Percentiles rank a stretch among this genome's conserved stretches.
These are phyloP conservation scores for Brassica rapa DNA, from an alignment of 345 rosid genomes.

Conservation along the genomic window DNA sequence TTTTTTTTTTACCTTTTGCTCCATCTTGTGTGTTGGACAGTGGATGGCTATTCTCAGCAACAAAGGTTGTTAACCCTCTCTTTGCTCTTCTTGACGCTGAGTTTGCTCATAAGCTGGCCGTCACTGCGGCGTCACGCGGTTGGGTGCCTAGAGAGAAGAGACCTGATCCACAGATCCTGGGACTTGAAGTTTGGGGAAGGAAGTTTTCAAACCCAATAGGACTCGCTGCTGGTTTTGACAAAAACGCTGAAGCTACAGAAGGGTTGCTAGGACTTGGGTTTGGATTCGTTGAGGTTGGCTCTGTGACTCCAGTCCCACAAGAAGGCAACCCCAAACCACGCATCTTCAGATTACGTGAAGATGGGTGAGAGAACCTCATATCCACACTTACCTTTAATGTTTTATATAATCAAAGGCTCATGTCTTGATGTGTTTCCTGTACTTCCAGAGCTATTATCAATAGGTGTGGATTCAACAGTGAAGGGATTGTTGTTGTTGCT, in stretches of 20 bases:
- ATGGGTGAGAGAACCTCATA: constrained; percentile 56
- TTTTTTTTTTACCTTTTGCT: neutral
- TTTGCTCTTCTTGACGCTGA: constrained; percentile 96
- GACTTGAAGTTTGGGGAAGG: constrained; percentile 94
- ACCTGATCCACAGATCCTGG: constrained; percentile 72
- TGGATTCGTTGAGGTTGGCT: constrained; percentile 97
- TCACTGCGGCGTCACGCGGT: constrained; percentile 89
- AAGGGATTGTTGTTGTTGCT: constrained; percentile 95
- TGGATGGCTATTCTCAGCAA: constrained; percentile 93
- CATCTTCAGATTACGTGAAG: constrained; percentile 77
- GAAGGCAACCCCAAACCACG: constrained; percentile 96
- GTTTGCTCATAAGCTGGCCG: constrained; percentile 84
- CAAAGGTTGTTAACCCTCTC: constrained; percentile 90
- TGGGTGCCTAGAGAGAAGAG: constrained; percentile 99
- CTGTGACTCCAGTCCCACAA: constrained; percentile 95
- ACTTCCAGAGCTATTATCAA: constrained; percentile 84
- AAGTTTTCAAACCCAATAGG: constrained; percentile 95
- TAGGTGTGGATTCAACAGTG: constrained; percentile 94
- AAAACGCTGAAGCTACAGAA: constrained; percentile 96
- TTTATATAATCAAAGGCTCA: too few species aligned
- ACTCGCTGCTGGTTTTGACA: constrained; percentile 98
- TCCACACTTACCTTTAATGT: neutral
- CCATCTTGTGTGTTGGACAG: constrained; percentile 46
- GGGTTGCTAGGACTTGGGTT: constrained; percentile 89
- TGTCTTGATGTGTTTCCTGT: constrained; percentile 2